Percentiles rank a stretch among this genome's conserved stretches.
Conservation (phyloP, 2,329 filamentous ascomycete species). For the Clonostachys chloroleuca region DNA sequence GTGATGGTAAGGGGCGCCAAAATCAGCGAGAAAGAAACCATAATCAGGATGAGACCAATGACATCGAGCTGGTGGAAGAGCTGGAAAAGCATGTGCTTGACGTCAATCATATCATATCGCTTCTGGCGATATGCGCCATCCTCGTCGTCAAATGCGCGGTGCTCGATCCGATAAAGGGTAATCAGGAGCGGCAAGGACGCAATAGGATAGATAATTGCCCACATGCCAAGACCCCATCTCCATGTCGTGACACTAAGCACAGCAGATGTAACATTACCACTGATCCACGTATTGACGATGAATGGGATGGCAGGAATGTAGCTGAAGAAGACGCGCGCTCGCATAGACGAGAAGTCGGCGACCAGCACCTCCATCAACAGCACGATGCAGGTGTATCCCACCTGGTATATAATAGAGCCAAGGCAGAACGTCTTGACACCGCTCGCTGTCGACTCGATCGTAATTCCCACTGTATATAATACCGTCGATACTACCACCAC, state of each 20-base stretch:
- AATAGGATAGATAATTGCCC: slow-evolving; percentile 55
- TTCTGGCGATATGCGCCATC: not conserved
- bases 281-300: slow-evolving; percentile 60
- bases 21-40: slow-evolving; percentile 39
- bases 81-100: not conserved
- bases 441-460: slow-evolving; percentile 45
- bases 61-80: slow-evolving; percentile 54
- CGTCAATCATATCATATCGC: not conserved
- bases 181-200: slow-evolving; percentile 49
- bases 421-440: slow-evolving; percentile 45
- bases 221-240: slow-evolving; percentile 64
- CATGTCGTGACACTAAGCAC: slow-evolving; percentile 47
- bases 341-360: slow-evolving; percentile 55
- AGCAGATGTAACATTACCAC: slow-evolving; percentile 48
- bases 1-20: slow-evolving; percentile 50
- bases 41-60: slow-evolving; percentile 40
- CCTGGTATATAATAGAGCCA: slow-evolving; percentile 51
- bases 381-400: slow-evolving; percentile 54
- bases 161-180: slow-evolving; percentile 27
- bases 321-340: slow-evolving; percentile 56
- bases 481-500: slow-evolving; percentile 48
- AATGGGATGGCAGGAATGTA: slow-evolving; percentile 58
- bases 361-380: slow-evolving; percentile 57
- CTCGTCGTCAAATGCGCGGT: slow-evolving; percentile 7
- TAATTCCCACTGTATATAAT: slow-evolving; percentile 50